These are phyloP conservation scores for Phytopythium kandeliae DNA, from an alignment of 352 stramenopile species.

Conservation along the genomic window DNA sequence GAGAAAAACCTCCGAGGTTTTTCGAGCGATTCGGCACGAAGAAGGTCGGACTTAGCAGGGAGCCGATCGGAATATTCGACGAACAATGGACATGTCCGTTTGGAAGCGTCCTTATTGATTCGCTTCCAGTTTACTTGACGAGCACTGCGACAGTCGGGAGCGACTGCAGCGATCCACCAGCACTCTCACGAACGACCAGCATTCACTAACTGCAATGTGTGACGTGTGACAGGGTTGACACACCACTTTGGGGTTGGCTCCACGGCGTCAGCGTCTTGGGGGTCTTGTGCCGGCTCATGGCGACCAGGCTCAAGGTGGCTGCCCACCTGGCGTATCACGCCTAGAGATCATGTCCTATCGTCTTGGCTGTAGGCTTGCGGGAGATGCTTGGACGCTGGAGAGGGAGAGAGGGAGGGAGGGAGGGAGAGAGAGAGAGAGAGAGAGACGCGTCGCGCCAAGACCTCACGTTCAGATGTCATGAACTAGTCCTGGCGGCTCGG, in stretches of 20 bases:
- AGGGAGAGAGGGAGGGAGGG: too few relatives aligned
- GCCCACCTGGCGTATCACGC: too few relatives aligned
- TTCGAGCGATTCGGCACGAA: not conserved
- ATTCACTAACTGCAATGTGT: conserved; percentile 5
- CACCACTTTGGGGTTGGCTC: too few relatives aligned
- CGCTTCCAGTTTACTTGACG: too few relatives aligned
- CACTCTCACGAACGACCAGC: conserved; percentile 1
- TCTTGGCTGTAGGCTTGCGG: too few relatives aligned
- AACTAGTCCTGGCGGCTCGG: too few relatives aligned
- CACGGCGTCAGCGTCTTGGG: not conserved
- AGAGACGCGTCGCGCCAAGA: too few relatives aligned
- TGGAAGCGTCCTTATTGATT: not conserved
- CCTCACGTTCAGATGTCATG: too few relatives aligned
- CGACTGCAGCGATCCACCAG: not conserved
- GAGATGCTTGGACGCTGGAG: not conserved
- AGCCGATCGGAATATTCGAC: conserved; percentile 10
- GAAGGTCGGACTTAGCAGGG: not conserved
- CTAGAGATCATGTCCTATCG: too few relatives aligned
- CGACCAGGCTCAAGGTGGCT: too few relatives aligned
- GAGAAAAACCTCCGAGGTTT: conserved; percentile 13
- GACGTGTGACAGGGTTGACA: not conserved
- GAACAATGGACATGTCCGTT: not conserved
- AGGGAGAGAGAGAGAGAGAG: too few relatives aligned
- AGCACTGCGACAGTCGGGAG: not conserved
- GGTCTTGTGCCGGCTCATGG: not conserved